Evolutionary conservation across 768 basidiomycete species (phyloP).

Genomic region (Tylopilus subfusipes): DNA sequence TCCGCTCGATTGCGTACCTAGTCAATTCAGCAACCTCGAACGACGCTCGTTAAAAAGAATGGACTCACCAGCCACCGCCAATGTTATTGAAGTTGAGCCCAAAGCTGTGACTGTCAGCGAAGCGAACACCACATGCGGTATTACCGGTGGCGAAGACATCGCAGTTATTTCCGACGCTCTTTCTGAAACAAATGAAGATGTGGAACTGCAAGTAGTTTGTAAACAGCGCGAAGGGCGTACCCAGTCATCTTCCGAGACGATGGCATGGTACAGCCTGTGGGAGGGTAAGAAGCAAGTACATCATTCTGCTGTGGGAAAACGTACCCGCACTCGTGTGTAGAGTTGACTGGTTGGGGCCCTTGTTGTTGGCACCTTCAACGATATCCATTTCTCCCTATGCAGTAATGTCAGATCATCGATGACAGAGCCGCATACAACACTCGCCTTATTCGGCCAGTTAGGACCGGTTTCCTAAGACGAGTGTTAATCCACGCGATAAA

Average conservation of each 20-base stretch:
- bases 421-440: not conserved
- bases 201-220: not conserved
- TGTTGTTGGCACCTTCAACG: constrained; percentile 32
- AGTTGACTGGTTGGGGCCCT: constrained; percentile 29
- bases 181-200: constrained; percentile 6
- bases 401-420: not conserved
- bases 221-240: constrained; percentile 13
- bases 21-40: not conserved
- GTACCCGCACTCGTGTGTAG: constrained; percentile 27
- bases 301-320: not conserved
- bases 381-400: constrained; percentile 32
- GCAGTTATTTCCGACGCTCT: constrained; percentile 22
- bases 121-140: constrained; percentile 31
- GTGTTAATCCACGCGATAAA: not conserved
- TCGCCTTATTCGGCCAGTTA: constrained; percentile 25
- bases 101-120: constrained; percentile 28
- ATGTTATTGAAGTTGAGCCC: constrained; percentile 34
- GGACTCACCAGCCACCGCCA: constrained; percentile 37
- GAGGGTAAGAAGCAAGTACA: not conserved
- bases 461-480: constrained; percentile 25
- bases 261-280: constrained; percentile 31
- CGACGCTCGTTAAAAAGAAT: not conserved
- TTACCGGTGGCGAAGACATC: constrained; percentile 22
- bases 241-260: constrained; percentile 30
- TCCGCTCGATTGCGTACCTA: constrained; percentile 37